Evolutionary conservation across 306 rosid genomes (phyloP).

Genomic region (Lagenaria siceraria): DNA sequence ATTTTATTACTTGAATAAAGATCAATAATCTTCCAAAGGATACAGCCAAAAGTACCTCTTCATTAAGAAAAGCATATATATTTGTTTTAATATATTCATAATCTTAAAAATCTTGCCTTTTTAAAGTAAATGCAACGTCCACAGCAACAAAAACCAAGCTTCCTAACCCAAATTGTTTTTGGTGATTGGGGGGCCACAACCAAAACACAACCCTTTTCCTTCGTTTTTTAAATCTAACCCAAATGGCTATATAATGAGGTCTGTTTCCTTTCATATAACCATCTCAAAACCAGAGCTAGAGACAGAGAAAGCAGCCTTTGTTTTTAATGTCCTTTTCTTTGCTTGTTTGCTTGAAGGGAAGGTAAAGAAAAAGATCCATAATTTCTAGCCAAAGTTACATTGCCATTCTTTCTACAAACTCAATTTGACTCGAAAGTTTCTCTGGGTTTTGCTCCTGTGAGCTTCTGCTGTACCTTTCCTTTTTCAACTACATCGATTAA

Average conservation of each 20-base stretch:
- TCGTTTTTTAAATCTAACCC: not conserved
- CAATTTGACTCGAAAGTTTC: not conserved
- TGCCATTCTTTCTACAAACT: slow-evolving; percentile 30
- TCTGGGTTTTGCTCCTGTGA: not conserved
- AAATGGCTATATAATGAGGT: slow-evolving; percentile 32
- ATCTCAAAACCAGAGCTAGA: slow-evolving; percentile 22
- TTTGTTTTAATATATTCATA: not conserved
- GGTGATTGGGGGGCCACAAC: slow-evolving; percentile 9
- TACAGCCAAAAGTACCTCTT: not conserved
- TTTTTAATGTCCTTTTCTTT: slow-evolving; percentile 10
- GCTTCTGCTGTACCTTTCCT: not conserved
- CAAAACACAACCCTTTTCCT: not conserved
- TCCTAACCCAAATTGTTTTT: not conserved
- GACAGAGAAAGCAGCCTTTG: slow-evolving; percentile 19
- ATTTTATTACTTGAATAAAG: not conserved
- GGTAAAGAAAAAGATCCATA: slow-evolving; percentile 31
- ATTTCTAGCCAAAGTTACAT: slow-evolving; percentile 22
- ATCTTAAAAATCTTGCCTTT: not conserved
- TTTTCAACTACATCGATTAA: not conserved
- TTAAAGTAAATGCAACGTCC: not conserved
- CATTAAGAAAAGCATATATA: not conserved
- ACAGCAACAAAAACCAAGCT: not conserved
- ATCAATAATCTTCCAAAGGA: not conserved
- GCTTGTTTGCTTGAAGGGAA: slow-evolving; percentile 34
- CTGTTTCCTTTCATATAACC: slow-evolving; percentile 12